These are phyloP conservation scores for Apiotrichum veenhuisii DNA, from an alignment of 1,284 basidiomycete species.

Conservation along the genomic window DNA sequence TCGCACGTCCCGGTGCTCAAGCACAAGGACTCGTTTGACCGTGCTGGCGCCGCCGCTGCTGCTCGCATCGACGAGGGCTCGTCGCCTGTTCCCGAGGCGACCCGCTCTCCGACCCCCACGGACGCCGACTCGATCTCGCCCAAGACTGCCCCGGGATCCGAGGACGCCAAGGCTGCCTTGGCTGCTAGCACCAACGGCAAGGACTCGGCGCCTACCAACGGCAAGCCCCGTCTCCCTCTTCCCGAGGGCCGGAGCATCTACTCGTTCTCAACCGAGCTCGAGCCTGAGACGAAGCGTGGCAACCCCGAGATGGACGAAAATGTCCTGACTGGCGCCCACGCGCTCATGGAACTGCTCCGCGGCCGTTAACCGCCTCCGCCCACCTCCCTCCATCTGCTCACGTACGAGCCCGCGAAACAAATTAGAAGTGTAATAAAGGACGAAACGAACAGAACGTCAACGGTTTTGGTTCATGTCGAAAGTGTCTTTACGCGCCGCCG, in stretches of 20 bases:
- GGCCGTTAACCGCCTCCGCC: conserved; percentile 7
- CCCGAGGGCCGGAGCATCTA: conserved; percentile 24
- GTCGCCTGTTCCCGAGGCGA: conserved; percentile 19
- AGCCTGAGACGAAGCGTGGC: conserved; percentile 23
- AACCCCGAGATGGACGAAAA: conserved; percentile 24
- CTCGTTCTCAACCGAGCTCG: conserved; percentile 23
- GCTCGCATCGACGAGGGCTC: conserved; percentile 7
- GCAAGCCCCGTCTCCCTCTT: conserved; percentile 14
- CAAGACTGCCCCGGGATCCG: conserved; percentile 7
- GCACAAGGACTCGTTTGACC: conserved; percentile 24
- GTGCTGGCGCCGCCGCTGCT: conserved; percentile 4
- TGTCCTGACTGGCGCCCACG: conserved; percentile 22
- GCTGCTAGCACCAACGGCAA: neutral
- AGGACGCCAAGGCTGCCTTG: neutral
- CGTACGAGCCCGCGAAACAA: neutral
- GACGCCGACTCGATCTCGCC: conserved; percentile 18
- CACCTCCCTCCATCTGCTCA: neutral
- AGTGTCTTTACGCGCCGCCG: neutral
- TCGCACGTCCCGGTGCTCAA: conserved; percentile 17
- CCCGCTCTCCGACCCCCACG: conserved; percentile 18
- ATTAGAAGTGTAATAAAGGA: neutral
- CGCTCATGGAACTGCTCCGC: conserved; percentile 21
- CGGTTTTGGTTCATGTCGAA: neutral
- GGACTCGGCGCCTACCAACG: neutral
- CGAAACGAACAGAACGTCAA: too few species aligned